Base-by-base conservation (phyloP, 495 filamentous ascomycete species). In the Poronia punctata region DNA sequence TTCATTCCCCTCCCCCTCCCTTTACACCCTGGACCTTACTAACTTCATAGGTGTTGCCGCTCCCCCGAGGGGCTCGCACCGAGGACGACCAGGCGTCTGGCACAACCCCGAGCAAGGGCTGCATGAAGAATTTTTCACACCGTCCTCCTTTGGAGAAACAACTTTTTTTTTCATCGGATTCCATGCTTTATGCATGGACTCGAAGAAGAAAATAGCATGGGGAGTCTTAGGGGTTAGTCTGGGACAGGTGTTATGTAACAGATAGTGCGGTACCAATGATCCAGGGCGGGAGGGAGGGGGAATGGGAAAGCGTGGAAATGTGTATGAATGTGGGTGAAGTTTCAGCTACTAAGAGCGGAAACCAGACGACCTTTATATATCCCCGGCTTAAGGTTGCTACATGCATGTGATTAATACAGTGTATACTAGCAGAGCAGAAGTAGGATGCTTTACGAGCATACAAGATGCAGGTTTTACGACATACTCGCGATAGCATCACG, bases 101-200 rank as follows among this genome's bases (percentile, higher is more conserved):
- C 27, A 31, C 27, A 23, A 31, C 18, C 35, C 35, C 35, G 7
- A 31, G 1, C 12, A 31, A n/a, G 27, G 38, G 27, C 38, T 40
- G 38, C 38, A n/a, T 40, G 38, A 28, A 40, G n/a, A n/a, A 30
- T 40, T 22, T 21, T 4, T 4, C 27, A 39, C 36, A 19, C 31
- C 17, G 12, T 14, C 11, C 27, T 15, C 27, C 20, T 23, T 22
- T n/a, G 26, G 27, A 21, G 27, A 30, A 19, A n/a, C n/a, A n/a
- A n/a, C n/a, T 38, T 39, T 35, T 38, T 41, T 46, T 47, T 47
- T 47, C 44, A 41, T 47, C 16, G 44, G 11, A 7, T 2, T 36
- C 44, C 32, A 14, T 23, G 38, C 38, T 36, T n/a, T 20, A 37
- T 23, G 44, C 38, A 41, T 30, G n/a, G 37, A 36, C 30, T 35